phyloP scores from a whole-genome alignment of 2,329 filamentous ascomycete genomes.

The Proliferodiscus dingleyae region DNA sequence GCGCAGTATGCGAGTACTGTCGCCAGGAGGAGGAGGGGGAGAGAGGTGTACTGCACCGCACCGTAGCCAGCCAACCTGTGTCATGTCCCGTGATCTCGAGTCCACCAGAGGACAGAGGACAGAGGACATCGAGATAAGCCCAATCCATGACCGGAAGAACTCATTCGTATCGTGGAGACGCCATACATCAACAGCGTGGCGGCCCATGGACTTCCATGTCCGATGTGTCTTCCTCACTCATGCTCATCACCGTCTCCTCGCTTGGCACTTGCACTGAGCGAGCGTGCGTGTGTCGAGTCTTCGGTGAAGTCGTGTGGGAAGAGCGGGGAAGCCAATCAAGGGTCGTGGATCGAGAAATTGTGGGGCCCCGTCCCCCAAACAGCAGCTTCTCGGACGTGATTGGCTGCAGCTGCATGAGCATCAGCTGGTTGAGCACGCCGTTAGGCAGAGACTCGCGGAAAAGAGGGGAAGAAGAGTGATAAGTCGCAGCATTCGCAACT shows the following conservation, averaged over 20 bases:
- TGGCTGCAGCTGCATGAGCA: constrained; percentile 11
- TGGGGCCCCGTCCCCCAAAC: not conserved
- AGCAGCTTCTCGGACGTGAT: constrained; percentile 6
- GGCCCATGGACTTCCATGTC: not conserved
- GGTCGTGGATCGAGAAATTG: constrained; percentile 10
- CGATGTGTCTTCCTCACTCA: no score
- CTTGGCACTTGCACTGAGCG: constrained; percentile 9
- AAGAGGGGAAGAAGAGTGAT: constrained; percentile 2
- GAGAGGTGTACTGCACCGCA: no score
- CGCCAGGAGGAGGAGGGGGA: not conserved
- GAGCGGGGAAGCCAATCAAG: constrained; percentile 13
- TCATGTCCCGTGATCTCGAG: not conserved
- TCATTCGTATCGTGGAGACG: not conserved
- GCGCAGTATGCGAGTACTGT: constrained; percentile 2
- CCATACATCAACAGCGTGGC: not conserved
- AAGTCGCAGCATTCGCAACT: constrained; percentile 1
- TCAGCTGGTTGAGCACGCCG: not conserved
- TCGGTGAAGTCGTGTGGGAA: constrained; percentile 11
- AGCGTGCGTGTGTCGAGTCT: constrained; percentile 8
- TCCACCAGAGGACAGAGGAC: not conserved
- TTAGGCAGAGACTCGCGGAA: constrained; percentile 1
- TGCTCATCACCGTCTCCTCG: not conserved
- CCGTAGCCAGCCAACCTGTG: no score
- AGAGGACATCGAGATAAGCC: not conserved
- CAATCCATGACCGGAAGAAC: not conserved